Conservation (phyloP, 371 early-diverging fungal genomes). For the Basidiobolus heterosporus region DNA sequence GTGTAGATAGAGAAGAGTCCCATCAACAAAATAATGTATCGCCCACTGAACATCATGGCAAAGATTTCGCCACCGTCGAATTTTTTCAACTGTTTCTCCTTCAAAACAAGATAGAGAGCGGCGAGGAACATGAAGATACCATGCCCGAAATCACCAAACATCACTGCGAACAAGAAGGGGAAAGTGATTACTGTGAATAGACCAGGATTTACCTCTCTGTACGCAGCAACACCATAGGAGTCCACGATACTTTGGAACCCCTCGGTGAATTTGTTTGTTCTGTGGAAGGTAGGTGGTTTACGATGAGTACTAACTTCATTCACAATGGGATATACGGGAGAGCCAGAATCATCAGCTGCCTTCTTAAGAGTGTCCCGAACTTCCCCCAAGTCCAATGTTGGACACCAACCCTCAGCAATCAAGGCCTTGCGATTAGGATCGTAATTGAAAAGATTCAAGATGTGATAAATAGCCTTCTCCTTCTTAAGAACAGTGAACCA, state of each 20-base stretch:
- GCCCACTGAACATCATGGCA: conserved; percentile 82
- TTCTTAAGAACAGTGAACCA: conserved; percentile 87
- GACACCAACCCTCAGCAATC: conserved; percentile 96
- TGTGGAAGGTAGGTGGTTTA: conserved; percentile 90
- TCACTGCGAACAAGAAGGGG: conserved; percentile 98
- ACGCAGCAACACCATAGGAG: conserved; percentile 96
- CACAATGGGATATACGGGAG: conserved; percentile 72
- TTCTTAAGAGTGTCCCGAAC: conserved; percentile 66
- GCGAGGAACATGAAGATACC: conserved; percentile 72
- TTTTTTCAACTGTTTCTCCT: conserved; percentile 62
- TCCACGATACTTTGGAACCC: conserved; percentile 98
- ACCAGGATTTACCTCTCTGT: conserved; percentile 98
- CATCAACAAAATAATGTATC: conserved; percentile 96
- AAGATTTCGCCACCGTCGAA: conserved; percentile 68
- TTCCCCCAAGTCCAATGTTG: conserved; percentile 57
- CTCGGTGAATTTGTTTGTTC: conserved; percentile 87
- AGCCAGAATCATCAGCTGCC: conserved; percentile 34
- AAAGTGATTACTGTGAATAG: conserved; percentile 94
- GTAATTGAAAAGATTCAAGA: conserved; percentile 87
- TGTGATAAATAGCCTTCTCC: conserved; percentile 94
- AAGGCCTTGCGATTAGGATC: conserved; percentile 81
- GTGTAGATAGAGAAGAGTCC: conserved; percentile 93
- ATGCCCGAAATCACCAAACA: conserved; percentile 99
- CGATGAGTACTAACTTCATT: conserved; percentile 67
- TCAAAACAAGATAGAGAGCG: conserved; percentile 57